Conservation (phyloP, 495 filamentous ascomycete genomes). For the Sporormia fimetaria region DNA sequence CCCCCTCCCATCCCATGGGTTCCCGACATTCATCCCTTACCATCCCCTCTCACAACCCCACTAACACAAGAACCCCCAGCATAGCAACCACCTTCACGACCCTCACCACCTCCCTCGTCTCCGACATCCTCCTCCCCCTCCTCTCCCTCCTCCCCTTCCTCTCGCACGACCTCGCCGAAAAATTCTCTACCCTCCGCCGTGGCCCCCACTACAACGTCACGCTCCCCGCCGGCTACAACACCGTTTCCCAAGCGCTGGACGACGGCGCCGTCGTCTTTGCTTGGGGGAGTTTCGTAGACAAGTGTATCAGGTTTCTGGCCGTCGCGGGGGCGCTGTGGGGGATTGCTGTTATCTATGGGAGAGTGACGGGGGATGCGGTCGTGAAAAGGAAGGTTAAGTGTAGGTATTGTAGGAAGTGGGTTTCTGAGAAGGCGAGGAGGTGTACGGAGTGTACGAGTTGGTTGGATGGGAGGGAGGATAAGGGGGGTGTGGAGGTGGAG, state of each 20-base stretch:
- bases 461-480: constrained; percentile 64
- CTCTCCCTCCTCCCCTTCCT: constrained; percentile 58
- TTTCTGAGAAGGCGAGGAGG: constrained; percentile 53
- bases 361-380: constrained; percentile 49
- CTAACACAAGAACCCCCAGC: constrained; percentile 30
- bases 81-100: constrained; percentile 62
- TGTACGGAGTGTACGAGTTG: constrained; percentile 67
- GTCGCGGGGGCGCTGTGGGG: constrained; percentile 55
- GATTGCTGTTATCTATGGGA: constrained; percentile 55
- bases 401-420: constrained; percentile 57
- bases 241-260: constrained; percentile 50
- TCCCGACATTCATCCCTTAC: constrained; percentile 4
- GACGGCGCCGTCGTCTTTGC: constrained; percentile 41
- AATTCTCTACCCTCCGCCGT: constrained; percentile 53
- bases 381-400: constrained; percentile 62
- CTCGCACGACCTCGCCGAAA: constrained; percentile 61
- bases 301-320: constrained; percentile 52
- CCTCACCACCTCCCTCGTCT: constrained; percentile 61
- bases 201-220: constrained; percentile 41
- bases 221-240: constrained; percentile 46
- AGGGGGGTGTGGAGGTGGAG: constrained; percentile 1
- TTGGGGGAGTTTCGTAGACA: constrained; percentile 51
- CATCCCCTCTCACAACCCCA: background rate
- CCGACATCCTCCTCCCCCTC: constrained; percentile 57
- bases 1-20: no score